Evolutionary conservation across 148 eudicot species (phyloP).

Genomic region (Spergularia marina): DNA sequence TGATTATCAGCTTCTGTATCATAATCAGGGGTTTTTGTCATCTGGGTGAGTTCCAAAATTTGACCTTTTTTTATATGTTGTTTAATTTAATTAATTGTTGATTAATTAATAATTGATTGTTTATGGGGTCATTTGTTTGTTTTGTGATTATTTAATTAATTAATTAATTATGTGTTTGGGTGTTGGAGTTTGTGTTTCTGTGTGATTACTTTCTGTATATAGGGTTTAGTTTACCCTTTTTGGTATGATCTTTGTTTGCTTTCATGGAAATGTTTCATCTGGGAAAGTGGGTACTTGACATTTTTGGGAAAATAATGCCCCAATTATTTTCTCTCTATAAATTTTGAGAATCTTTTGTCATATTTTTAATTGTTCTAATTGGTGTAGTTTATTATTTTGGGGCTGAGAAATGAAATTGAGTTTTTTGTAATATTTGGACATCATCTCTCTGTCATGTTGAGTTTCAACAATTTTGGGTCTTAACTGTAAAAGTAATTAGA

Average conservation of each 20-base stretch:
- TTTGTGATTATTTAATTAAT: conserved; percentile 1
- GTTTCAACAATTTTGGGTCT: not conserved
- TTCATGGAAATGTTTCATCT: conserved; percentile 18
- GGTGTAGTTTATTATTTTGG: not conserved
- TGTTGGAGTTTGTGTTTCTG: conserved; percentile 22
- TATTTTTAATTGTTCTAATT: not conserved
- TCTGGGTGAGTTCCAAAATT: conserved; percentile 27
- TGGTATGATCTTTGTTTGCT: conserved; percentile 14
- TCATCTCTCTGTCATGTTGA: not conserved
- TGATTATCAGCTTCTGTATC: not conserved
- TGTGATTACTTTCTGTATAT: too few species aligned
- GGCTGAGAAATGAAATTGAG: not conserved
- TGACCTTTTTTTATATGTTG: conserved; percentile 7
- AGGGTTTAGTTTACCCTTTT: not conserved
- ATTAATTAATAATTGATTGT: not conserved
- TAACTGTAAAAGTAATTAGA: not conserved
- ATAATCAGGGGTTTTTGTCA: not conserved
- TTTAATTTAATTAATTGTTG: not conserved
- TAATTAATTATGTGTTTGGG: not conserved
- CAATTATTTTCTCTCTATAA: not conserved
- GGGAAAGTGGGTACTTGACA: conserved; percentile 6
- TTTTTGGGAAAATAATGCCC: not conserved
- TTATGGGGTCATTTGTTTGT: not conserved
- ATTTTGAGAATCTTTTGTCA: conserved; percentile 12
- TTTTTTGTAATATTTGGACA: not conserved